Base-by-base conservation (phyloP, 2,329 filamentous ascomycete species). In the Hymenoscyphus infarciens region DNA sequence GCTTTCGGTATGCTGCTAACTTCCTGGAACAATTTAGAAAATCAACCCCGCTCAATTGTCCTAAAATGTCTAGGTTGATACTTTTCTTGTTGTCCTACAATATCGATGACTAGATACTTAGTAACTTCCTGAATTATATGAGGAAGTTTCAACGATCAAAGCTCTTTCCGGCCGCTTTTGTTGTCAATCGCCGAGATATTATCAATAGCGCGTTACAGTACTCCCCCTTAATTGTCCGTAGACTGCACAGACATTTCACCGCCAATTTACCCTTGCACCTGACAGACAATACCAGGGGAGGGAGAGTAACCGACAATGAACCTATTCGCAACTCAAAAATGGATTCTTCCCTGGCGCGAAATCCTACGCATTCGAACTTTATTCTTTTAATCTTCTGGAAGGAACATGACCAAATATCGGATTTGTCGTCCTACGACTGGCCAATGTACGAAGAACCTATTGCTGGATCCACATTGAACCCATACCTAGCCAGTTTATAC, bases 381-480 rank as follows among this genome's bases (percentile, higher is more conserved):
- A 49, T 49, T 49, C 42, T 49, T 22, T 49, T 22, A 22, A 49
- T 49, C 19, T 49, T 49, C 42, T 49, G 42, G n/a, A 49, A 49
- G 19, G 42, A 49, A 22, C 25, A 49, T 49, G 42, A 49, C 42
- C n/a, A 49, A 22, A 49, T 49, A 5, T 49, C 19, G 19, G n/a
- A 49, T 11, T 22, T 15, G 42, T n/a, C 19, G 42, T n/a, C 19
- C 19, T 49, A 13, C 42, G 42, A 19, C 42, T 49, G 42, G 42
- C 22, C 42, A 49, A 49, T 22, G 19, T 25, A 10, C 19, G 42
- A 49, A 49, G 19, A 49, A 49, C 42, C 42, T 49, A 25, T 49
- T 49, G 33, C 11, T 49, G n/a, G 19, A 11, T 22, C 42, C 42
- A 49, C 19, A 45, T 19, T 22, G 8, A 45, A 45, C 42, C 42